These are phyloP conservation scores for Pinus albicaulis DNA, from an alignment of 75 land plant species.

Conservation along the genomic window DNA sequence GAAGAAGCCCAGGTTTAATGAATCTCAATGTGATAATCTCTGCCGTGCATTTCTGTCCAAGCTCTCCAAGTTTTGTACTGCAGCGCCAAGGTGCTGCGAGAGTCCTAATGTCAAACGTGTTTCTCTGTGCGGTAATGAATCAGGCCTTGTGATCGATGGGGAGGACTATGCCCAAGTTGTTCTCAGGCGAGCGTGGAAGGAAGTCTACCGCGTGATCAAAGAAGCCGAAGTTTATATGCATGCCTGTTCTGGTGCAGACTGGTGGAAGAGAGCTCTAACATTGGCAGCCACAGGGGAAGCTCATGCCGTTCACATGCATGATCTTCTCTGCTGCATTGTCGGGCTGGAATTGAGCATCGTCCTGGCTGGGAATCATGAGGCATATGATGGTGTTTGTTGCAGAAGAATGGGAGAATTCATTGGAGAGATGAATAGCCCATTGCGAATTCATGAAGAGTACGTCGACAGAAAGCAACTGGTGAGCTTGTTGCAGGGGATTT, in stretches of 20 bases:
- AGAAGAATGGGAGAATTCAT: constrained; percentile 13
- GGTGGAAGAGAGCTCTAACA: constrained; percentile 26
- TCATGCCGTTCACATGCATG: constrained; percentile 26
- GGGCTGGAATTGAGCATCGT: constrained; percentile 18
- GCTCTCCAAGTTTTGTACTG: constrained; percentile 14
- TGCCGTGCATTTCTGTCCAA: constrained; percentile 6
- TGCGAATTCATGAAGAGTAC: constrained; percentile 9
- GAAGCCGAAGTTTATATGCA: constrained; percentile 24
- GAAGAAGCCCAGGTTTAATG: constrained; percentile 8
- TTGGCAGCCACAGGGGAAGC: constrained; percentile 19
- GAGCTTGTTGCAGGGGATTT: no score
- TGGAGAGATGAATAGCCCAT: constrained; percentile 13
- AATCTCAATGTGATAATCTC: constrained; percentile 6
- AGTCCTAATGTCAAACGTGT: neutral
- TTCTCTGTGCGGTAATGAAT: neutral
- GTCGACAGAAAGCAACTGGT: constrained; percentile 12
- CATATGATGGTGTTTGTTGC: constrained; percentile 13
- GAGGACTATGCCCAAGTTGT: no score
- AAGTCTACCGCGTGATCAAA: constrained; percentile 22
- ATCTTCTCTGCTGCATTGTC: constrained; percentile 22
- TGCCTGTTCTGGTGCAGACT: constrained; percentile 19
- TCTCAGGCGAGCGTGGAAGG: constrained; percentile 12
- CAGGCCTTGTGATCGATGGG: no score
- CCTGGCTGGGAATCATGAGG: constrained; percentile 5
- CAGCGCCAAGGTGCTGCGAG: neutral